Evolutionary conservation across 2,329 filamentous ascomycete species (phyloP), one percentile per base, ranked within the genome.

Genomic region (Curvularia lunata): DNA sequence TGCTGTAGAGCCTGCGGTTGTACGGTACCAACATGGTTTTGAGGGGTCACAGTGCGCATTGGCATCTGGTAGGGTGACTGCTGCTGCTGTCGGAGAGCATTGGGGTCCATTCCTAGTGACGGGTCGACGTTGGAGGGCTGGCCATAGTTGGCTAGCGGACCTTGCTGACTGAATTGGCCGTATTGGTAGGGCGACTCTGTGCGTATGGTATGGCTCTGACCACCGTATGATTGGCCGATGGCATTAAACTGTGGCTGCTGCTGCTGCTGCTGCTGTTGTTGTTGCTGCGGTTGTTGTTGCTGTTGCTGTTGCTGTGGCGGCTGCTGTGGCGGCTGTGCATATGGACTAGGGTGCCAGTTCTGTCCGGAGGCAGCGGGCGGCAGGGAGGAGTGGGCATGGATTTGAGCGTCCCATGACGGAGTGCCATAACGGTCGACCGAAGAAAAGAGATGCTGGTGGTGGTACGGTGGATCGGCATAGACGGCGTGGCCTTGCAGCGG

Each of bases 111-210:
- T 32, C 63, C 58, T 21, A 73, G 52, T 10, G 70, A 62, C 5
- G 71, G 72, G 38, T 75, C 72, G 21, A 75, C 68, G 42, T 65
- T 65, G 5, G 66, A 56, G n/a, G 58, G 45, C 41, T 72, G 70
- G 25, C 56, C 66, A 56, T 73, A 75, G 46, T 48, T 69, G 52
- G 48, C 40, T 13, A 69, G 32, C 2, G 70, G 18, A 9, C 47
- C 58, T 52, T 70, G 66, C 53, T 68, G 72, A 12, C 50, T 60
- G 49, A 71, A 76, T 32, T 74, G 71, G 12, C 66, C 65, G 49
- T 74, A 76, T 54, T 72, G 71, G 45, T 74, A 76, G 0, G 73
- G 71, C 34, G 71, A 73, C 1, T 71, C 61, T 23, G 71, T 68
- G 23, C 69, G 71, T 37, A 67, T 64, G 16, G 57, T 52, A 28